A percentile compares a stretch with the other conserved stretches of the same genome.
These are phyloP conservation scores for Syncephalastrum racemosum DNA, from an alignment of 371 early-diverging fungal species.

Conservation along the genomic window DNA sequence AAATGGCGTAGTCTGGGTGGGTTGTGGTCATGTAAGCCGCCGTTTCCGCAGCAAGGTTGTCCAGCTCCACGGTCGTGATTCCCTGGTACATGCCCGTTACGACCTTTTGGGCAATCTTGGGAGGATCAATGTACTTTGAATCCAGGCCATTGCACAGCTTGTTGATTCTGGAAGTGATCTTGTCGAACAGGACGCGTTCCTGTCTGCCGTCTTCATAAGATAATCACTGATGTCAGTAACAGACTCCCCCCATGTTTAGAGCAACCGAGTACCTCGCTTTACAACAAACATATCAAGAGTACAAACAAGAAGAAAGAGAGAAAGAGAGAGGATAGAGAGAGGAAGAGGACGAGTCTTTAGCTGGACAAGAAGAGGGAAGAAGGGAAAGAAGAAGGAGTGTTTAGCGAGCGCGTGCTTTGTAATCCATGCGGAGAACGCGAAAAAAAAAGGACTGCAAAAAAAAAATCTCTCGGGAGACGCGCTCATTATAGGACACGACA, in stretches of 20 bases:
- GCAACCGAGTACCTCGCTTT: constrained; percentile 61
- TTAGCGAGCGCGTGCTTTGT: background rate
- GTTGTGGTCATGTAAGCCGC: constrained; percentile 88
- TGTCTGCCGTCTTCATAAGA: constrained; percentile 71
- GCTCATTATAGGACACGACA: too few relatives aligned
- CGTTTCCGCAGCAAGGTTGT: constrained; percentile 90
- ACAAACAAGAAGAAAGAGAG: background rate
- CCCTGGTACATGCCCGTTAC: constrained; percentile 89
- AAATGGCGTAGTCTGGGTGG: constrained; percentile 91
- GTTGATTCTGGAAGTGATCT: constrained; percentile 83
- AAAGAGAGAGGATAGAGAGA: constrained; percentile 1
- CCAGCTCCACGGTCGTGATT: constrained; percentile 87
- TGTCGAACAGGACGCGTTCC: constrained; percentile 95
- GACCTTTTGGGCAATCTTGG: constrained; percentile 91
- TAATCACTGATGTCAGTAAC: constrained; percentile 1
- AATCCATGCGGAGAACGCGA: background rate
- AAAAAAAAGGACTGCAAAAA: constrained; percentile 5
- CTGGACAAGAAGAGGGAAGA: background rate
- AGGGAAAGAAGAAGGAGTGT: constrained; percentile 1
- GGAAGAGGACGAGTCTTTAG: background rate
- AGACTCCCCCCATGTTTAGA: background rate
- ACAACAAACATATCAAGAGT: constrained; percentile 68
- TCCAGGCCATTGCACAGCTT: constrained; percentile 95
- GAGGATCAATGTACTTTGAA: constrained; percentile 90
- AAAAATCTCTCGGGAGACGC: too few relatives aligned